Evolutionary conservation across 2,329 filamentous ascomycete species (phyloP), one percentile per base, ranked within the genome.

Genomic region (Shiraia bambusicola): DNA sequence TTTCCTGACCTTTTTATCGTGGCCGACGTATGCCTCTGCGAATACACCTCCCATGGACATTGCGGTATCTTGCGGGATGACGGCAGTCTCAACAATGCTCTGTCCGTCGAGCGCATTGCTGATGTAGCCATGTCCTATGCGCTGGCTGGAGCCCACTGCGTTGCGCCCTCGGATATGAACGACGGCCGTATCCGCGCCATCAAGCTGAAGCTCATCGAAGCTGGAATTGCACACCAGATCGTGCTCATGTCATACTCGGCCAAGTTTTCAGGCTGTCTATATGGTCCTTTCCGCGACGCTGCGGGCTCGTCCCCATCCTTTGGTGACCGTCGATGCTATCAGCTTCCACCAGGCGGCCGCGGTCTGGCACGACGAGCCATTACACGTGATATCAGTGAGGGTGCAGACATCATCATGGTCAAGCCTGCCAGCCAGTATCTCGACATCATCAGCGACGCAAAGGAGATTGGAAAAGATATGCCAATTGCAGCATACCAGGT

Each of bases 111-210:
- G 65, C 86, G 93, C 49, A 91, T 98, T 58, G 92, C 88, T 3
- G 91, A 97, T 67, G 92, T 97, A n/a, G 92, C 93, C n/a, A 78
- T 97, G 52, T 88, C 92, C 25, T 98, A 98, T 66, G 93, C 93
- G n/a, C 80, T 86, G 61, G 93, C 93, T 12, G 93, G 93, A 42
- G 93, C 92, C 1, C 93, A 98, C 72, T 97, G 92, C 68, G 90
- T 98, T 19, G 93, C 93, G 0, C 93, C 93, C 2, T 95, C 89
- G 1, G 93, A 98, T 69, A 98, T 98, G 93, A 98, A 97, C 68
- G 93, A 98, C 67, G 93, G 93, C 19, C 87, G 93, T 52, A 94
- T 98, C 61, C 88, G 92, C 44, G 92, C 91, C 48, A 98, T 98
- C 70, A 98, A 98, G 78, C 80, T 96, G 39, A 97, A 96, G 76